phyloP scores from a whole-genome alignment of 164 flowering plant species.

The Vitis amurensis region DNA sequence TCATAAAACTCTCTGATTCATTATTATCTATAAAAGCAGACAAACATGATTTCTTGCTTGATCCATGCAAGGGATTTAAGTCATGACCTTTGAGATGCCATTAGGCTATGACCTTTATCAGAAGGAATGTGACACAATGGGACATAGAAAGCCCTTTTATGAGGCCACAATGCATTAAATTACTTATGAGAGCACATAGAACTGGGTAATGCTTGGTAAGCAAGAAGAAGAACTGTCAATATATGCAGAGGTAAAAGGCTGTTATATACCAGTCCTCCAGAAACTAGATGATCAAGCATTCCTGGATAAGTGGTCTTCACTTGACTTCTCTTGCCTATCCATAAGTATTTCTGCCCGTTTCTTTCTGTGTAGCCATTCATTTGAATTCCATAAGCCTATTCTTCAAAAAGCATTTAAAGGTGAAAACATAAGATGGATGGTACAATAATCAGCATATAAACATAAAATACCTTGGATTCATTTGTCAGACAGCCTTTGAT shows the following conservation, averaged over 20 bases:
- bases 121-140: no score
- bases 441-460: conserved; percentile 1
- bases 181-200: no score
- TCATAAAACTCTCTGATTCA: no score
- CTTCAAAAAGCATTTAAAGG: conserved; percentile 3
- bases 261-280: conserved; percentile 88
- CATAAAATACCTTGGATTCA: neutral
- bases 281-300: conserved; percentile 94
- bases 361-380: conserved; percentile 77
- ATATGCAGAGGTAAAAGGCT: neutral
- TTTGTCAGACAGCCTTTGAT: neutral
- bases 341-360: conserved; percentile 61
- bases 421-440: neutral
- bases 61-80: no score
- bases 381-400: conserved; percentile 71
- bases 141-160: no score
- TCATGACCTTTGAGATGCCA: no score
- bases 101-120: no score
- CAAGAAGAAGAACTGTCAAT: neutral
- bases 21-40: no score
- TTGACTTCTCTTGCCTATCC: conserved; percentile 85
- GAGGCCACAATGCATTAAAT: no score
- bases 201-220: neutral
- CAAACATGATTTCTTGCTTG: no score
- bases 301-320: conserved; percentile 80